A percentile compares a stretch with the other conserved stretches of the same genome.
Conservation (phyloP, 768 basidiomycete species). For the Chalciporus pseudorubinellus region DNA sequence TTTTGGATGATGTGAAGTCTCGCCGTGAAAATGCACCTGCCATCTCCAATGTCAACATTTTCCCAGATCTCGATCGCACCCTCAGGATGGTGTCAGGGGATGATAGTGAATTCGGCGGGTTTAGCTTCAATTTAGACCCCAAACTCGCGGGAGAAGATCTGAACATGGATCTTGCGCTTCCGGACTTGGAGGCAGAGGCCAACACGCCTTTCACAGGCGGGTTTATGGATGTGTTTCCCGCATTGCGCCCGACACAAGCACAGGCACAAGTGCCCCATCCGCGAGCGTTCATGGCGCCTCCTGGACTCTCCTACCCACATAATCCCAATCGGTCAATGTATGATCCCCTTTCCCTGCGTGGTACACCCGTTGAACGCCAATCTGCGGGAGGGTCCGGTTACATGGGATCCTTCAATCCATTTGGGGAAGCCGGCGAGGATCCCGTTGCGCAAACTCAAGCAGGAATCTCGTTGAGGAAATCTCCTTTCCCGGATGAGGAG, state of each 20-base stretch:
- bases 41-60: conserved; percentile 52
- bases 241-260: conserved; percentile 41
- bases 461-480: conserved; percentile 33
- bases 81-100: conserved; percentile 66
- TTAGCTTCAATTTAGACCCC: conserved; percentile 86
- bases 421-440: conserved; percentile 60
- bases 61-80: conserved; percentile 88
- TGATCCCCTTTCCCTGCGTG: conserved; percentile 46
- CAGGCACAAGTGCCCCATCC: conserved; percentile 20
- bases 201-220: conserved; percentile 60
- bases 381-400: conserved; percentile 51
- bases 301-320: conserved; percentile 52
- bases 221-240: conserved; percentile 71
- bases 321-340: conserved; percentile 52
- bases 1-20: conserved; percentile 80
- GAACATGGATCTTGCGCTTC: conserved; percentile 41
- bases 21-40: conserved; percentile 59
- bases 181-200: conserved; percentile 47
- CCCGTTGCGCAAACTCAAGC: conserved; percentile 28
- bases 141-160: conserved; percentile 54
- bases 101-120: conserved; percentile 62
- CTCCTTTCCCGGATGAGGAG: conserved; percentile 52
- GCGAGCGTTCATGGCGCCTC: conserved; percentile 45
- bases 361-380: conserved; percentile 45
- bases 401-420: conserved; percentile 78